Base-by-base conservation (phyloP, 1,284 basidiomycete species). In the Binderoboletus segoi region DNA sequence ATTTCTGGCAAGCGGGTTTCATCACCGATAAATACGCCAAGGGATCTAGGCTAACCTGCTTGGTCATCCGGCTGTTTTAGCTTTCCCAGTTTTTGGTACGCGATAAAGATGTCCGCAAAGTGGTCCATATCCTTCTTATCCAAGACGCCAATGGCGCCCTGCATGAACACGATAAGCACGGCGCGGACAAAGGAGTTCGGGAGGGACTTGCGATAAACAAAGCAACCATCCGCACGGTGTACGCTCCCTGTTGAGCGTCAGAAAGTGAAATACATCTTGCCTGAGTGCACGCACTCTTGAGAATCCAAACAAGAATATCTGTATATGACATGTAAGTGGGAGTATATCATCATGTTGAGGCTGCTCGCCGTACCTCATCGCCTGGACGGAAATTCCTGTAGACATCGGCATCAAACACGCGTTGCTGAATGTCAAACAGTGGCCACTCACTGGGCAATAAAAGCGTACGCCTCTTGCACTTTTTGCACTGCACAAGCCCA, bases 251-350 rank as follows among this genome's bases (percentile, higher is more conserved):
- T 58, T 51, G 24, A 45, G 47, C n/a, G 53, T 53, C 44, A 56
- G 28, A 26, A 28, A 47, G 18, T 18, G 12, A 40, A 21, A 32
- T 4, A 6, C 3, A 26, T 54, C 18, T 21, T 37, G n/a, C 13
- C 13, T 30, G 44, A 18, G 23, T 40, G 61, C 20, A 53, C 71
- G 61, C 69, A 85, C 85, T 66, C 87, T 76, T 18, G 87, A 89
- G 67, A 89, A 89, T 4, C 87, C 87, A 68, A 89, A 89, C 41
- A 89, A 76, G 67, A 84, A 89, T n/a, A 89, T 83, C 86, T 35
- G 33, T 15, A 8, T 12, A 47, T 12, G 20, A 23, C 20, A 58
- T 24, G 38, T 70, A 21, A 67, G 59, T 32, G 16, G 15, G 5
- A 26, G 8, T 32, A 24, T 28, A 42, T 16, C 50, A 46, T 5